These are phyloP conservation scores for Diaporthe aspalathi DNA, from an alignment of 2,329 filamentous ascomycete genomes.

Conservation along the genomic window DNA sequence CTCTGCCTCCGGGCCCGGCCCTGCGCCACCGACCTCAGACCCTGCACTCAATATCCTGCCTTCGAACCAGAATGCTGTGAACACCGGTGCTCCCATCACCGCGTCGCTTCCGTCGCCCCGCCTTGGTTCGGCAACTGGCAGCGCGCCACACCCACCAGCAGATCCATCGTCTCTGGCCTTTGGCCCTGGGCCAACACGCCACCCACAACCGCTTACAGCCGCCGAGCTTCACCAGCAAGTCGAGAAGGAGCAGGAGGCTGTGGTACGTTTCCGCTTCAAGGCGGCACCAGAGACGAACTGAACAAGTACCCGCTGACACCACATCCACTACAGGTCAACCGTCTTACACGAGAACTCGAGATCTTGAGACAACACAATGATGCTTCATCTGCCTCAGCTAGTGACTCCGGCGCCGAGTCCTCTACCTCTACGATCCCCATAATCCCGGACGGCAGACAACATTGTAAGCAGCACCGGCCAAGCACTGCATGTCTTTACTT, in stretches of 20 bases:
- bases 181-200: conserved; percentile 80
- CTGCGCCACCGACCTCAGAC: conserved; percentile 31
- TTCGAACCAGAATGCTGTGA: conserved; percentile 64
- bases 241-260: conserved; percentile 94
- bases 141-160: conserved; percentile 46
- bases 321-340: conserved; percentile 76
- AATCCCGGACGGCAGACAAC: conserved; percentile 54
- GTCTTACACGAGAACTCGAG: conserved; percentile 87
- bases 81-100: conserved; percentile 50
- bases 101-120: conserved; percentile 49
- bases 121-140: conserved; percentile 44
- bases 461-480: conserved; percentile 44
- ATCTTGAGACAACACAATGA: conserved; percentile 81
- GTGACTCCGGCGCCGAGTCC: conserved; percentile 60
- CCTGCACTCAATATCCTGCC: conserved; percentile 67
- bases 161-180: conserved; percentile 59
- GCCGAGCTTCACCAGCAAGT: conserved; percentile 90
- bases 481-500: background rate
- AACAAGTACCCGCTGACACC: conserved; percentile 24
- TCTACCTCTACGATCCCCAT: conserved; percentile 45
- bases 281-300: background rate
- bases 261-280: conserved; percentile 66
- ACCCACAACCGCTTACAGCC: conserved; percentile 87
- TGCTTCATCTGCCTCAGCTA: conserved; percentile 70
- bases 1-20: conserved; percentile 49